Evolutionary conservation across 2,329 filamentous ascomycete species (phyloP).

Genomic region (Monosporascus ibericus): DNA sequence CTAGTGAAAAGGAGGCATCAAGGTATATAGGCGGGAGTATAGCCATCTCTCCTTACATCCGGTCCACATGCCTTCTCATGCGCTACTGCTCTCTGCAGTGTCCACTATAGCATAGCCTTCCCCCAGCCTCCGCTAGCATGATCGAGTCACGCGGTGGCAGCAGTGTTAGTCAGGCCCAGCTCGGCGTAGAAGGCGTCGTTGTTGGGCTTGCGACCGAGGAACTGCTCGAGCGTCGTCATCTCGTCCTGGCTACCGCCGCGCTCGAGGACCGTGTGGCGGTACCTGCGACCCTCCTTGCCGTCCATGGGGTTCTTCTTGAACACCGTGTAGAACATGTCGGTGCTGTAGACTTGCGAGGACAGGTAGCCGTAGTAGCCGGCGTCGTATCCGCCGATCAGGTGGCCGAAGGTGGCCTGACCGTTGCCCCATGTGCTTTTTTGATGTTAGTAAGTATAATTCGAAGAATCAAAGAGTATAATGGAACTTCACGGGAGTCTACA

Average conservation of each 20-base stretch:
- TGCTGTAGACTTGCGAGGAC: slow-evolving; percentile 72
- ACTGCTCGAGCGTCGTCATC: slow-evolving; percentile 73
- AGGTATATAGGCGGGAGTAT: too few relatives aligned
- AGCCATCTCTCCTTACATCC: too few relatives aligned
- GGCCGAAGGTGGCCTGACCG: slow-evolving; percentile 74
- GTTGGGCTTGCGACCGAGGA: slow-evolving; percentile 69
- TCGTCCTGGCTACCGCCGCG: slow-evolving; percentile 73
- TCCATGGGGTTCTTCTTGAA: slow-evolving; percentile 79
- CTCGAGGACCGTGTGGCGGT: slow-evolving; percentile 73
- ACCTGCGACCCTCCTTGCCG: slow-evolving; percentile 63
- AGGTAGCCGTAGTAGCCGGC: slow-evolving; percentile 77
- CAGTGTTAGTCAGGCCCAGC: slow-evolving; percentile 44
- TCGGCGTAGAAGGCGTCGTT: slow-evolving; percentile 77
- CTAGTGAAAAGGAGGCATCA: too few relatives aligned
- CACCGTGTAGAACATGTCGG: slow-evolving; percentile 79
- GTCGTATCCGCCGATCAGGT: slow-evolving; percentile 79
- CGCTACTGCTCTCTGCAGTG: not conserved
- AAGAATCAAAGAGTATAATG: not conserved
- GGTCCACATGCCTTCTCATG: not conserved
- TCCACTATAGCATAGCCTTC: not conserved
- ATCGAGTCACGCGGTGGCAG: slow-evolving; percentile 3
- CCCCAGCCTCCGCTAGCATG: not conserved
- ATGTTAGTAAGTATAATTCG: slow-evolving; percentile 19
- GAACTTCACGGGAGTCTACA: slow-evolving; percentile 17
- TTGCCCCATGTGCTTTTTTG: slow-evolving; percentile 59